phyloP scores from a whole-genome alignment of 176 grass and related monocot species.

The Zea mays region Zm-B73-REFERENCE-NAM-5.0 NC_050101.1:90800001-90800500 shows the following conservation, averaged over 20 bases:
- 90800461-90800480: too few relatives aligned
- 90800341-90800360: neutral
- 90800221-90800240: neutral
- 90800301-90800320: neutral
- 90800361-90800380: neutral
- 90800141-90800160: neutral
- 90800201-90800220: neutral
- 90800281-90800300: neutral
- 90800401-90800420: neutral
- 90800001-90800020: conserved; percentile 50
- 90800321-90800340: conserved; percentile 10
- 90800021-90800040: neutral
- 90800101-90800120: conserved; percentile 10
- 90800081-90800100: neutral
- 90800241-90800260: neutral
- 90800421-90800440: conserved; percentile 5
- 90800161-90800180: neutral
- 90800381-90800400: conserved; percentile 3
- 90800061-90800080: neutral
- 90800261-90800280: conserved; percentile 7
- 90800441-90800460: neutral
- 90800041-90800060: neutral
- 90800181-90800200: neutral
- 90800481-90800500: too few relatives aligned
- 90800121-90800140: conserved; percentile 2